A percentile compares a stretch with the other conserved stretches of the same genome.
phyloP scores from a whole-genome alignment of 169 alveolate genomes.

The Cyclospora cayetanensis region DNA sequence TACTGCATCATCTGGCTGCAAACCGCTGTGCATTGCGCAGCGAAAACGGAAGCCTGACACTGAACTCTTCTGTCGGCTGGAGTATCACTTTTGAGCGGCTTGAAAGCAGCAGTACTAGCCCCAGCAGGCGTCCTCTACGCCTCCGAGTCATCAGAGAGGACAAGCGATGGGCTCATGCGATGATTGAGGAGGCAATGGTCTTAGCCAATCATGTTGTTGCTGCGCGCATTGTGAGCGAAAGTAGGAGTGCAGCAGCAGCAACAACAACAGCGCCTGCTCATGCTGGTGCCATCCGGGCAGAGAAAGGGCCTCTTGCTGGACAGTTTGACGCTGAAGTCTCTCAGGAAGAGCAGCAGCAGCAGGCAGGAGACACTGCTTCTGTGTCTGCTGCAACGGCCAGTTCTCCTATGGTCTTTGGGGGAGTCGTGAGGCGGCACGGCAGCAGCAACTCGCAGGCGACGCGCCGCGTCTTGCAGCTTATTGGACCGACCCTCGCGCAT shows the following conservation, averaged over 20 bases:
- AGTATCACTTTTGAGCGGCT: slow-evolving; percentile 23
- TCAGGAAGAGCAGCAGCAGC: background rate
- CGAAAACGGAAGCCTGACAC: slow-evolving; percentile 47
- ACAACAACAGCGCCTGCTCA: slow-evolving; percentile 14
- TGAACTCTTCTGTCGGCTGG: slow-evolving; percentile 45
- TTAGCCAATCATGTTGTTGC: slow-evolving; percentile 70
- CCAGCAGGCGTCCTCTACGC: slow-evolving; percentile 25
- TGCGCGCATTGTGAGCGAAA: slow-evolving; percentile 22
- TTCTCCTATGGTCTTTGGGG: slow-evolving; percentile 59
- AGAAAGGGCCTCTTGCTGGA: background rate
- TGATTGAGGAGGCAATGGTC: slow-evolving; percentile 71
- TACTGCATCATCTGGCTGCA: slow-evolving; percentile 50
- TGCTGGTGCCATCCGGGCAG: background rate
- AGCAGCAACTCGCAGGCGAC: slow-evolving; percentile 64
- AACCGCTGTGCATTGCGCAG: background rate
- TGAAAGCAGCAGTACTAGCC: slow-evolving; percentile 26
- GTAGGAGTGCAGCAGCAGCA: slow-evolving; percentile 14
- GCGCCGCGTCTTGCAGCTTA: background rate
- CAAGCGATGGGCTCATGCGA: slow-evolving; percentile 62
- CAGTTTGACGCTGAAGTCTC: background rate
- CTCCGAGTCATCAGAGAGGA: slow-evolving; percentile 6
- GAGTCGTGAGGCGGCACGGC: slow-evolving; percentile 46
- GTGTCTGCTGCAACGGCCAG: slow-evolving; percentile 4
- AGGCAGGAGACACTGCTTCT: background rate
- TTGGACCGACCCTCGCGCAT: slow-evolving; percentile 30